A percentile compares a stretch with the other conserved stretches of the same genome.
phyloP scores from a whole-genome alignment of 1,139 yeast species.

The Kluyveromyces marxianus region DNA sequence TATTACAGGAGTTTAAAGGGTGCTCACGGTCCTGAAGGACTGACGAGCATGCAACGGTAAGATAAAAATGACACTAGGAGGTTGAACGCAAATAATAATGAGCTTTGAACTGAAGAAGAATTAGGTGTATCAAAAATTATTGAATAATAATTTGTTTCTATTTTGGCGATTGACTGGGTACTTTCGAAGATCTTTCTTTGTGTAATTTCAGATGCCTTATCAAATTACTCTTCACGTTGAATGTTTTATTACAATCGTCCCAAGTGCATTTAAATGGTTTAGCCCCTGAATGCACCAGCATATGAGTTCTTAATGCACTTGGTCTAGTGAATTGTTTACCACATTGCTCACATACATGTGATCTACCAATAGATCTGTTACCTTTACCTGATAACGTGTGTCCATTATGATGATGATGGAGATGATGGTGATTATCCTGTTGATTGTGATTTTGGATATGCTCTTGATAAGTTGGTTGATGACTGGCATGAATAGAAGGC shows the following conservation, averaged over 20 bases:
- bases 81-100: too few species aligned
- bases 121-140: too few species aligned
- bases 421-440: neutral
- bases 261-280: conserved; percentile 67
- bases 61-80: too few species aligned
- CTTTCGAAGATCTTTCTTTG: neutral
- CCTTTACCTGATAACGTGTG: neutral
- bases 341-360: conserved; percentile 49
- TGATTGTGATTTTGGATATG: too few species aligned
- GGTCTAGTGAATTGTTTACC: conserved; percentile 74
- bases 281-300: conserved; percentile 74
- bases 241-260: conserved; percentile 56
- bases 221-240: conserved; percentile 78
- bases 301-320: conserved; percentile 69
- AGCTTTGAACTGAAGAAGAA: too few species aligned
- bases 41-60: too few species aligned
- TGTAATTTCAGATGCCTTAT: conserved; percentile 53
- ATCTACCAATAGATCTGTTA: neutral
- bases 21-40: too few species aligned
- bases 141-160: too few species aligned
- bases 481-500: too few species aligned
- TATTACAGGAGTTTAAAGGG: too few species aligned
- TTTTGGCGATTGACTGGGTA: too few species aligned
- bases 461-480: too few species aligned
- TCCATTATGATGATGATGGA: neutral